Percentiles rank a stretch among this genome's conserved stretches.
Evolutionary conservation across 2,329 filamentous ascomycete genomes (phyloP).

Genomic region (Trichophyton simii): DNA sequence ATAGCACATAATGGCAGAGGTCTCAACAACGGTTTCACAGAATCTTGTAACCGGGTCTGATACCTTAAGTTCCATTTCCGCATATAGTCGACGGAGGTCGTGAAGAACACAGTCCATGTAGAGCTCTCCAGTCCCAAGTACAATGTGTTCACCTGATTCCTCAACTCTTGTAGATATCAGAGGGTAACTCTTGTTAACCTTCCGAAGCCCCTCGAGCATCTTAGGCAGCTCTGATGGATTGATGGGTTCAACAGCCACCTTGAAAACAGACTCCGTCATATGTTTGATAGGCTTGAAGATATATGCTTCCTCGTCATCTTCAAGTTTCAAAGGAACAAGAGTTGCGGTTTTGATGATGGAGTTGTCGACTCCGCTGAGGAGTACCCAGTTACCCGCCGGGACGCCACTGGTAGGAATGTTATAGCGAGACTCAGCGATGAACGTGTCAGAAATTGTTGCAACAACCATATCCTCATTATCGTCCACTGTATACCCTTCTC

Average conservation of each 20-base stretch:
- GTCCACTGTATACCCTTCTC: slow-evolving; percentile 89
- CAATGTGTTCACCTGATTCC: slow-evolving; percentile 90
- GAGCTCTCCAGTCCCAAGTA: slow-evolving; percentile 91
- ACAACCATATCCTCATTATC: slow-evolving; percentile 95
- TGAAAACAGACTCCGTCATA: slow-evolving; percentile 95
- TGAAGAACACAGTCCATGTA: slow-evolving; percentile 99
- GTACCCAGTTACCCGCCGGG: slow-evolving; percentile 82
- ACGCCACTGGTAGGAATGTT: slow-evolving; percentile 84
- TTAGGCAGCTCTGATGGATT: slow-evolving; percentile 96
- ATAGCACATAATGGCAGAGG: slow-evolving; percentile 95
- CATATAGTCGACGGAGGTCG: slow-evolving; percentile 82
- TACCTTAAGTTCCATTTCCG: slow-evolving; percentile 98
- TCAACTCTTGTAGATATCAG: slow-evolving; percentile 94
- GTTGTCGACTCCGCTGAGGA: slow-evolving; percentile 90
- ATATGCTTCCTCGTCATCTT: slow-evolving; percentile 81
- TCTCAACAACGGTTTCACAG: slow-evolving; percentile 95
- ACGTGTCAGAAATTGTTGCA: slow-evolving; percentile 72
- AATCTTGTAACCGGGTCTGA: slow-evolving; percentile 96
- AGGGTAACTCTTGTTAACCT: slow-evolving; percentile 96
- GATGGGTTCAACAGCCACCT: slow-evolving; percentile 94
- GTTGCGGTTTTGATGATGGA: slow-evolving; percentile 97
- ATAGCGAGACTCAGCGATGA: slow-evolving; percentile 85
- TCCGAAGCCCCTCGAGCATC: slow-evolving; percentile 92
- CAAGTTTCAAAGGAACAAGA: slow-evolving; percentile 64
- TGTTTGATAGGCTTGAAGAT: slow-evolving; percentile 89